Base-by-base conservation (phyloP, 2,329 filamentous ascomycete genomes). In the Leptoxyphium fumago region DNA sequence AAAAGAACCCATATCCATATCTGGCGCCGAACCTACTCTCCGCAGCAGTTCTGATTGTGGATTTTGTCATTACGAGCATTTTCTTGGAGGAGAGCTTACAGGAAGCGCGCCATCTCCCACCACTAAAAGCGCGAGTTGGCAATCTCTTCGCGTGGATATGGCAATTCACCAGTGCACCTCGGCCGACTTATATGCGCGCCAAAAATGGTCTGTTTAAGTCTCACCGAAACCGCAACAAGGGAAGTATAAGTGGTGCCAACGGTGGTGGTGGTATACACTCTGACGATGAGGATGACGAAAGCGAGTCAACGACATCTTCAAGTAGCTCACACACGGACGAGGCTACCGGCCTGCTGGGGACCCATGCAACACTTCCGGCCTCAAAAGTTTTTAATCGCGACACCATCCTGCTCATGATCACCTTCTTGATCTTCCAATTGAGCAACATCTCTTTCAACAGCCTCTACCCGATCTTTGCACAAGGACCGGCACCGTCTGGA, bases 401-500 rank as follows among this genome's bases (percentile, higher is more conserved):
- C 46, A 94, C 87, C 0, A 61, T 95, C 10, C 68, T 93, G 2
- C 73, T 98, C 0, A 74, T 98, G 5, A 61, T 77, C 43, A 93
- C 88, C 0, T 96, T 94, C 57, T 75, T 95, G 38, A 81, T 96
- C 41, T 98, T 96, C 59, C 88, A 95, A 56, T 72, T 98, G 5
- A 80, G 84, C 48, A 96, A 96, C 61, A 86, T 95, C 51, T 87
- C 86, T 2, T 98, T 88, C 72, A 95, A 94, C 64, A 89, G 85
- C 14, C 70, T 98, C 0, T 98, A 93, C 55, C 91, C 91, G 1
- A 89, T 96, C 43, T 98, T 96, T 55, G 84, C 82, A 1, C 80
- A 88, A 44, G 78, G 82, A 0, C 63, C 74, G 1, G 71, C 78
- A 0, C 91, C 91, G 0, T 80, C 80, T 0, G 91, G 91, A 14